Conservation (phyloP, 2,329 filamentous ascomycete genomes). For the Alternaria sp. region DNA sequence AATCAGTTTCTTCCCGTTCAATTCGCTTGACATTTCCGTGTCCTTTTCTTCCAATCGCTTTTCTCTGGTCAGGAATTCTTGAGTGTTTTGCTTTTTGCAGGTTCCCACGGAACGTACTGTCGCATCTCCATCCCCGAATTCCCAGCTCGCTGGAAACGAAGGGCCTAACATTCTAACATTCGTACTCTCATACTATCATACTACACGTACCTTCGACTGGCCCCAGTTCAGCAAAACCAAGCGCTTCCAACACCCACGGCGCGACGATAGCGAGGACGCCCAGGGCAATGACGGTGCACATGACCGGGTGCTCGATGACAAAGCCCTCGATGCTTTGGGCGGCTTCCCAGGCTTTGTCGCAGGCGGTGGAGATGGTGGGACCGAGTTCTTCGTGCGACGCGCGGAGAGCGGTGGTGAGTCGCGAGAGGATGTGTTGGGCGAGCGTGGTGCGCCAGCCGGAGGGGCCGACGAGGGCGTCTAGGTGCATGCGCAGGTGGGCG, state of each 20-base stretch:
- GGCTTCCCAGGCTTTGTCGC: constrained; percentile 28
- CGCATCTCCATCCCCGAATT: not conserved
- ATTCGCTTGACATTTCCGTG: not conserved
- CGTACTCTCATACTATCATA: not conserved
- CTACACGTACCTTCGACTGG: constrained; percentile 36
- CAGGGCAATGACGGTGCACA: constrained; percentile 38
- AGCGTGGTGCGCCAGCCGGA: constrained; percentile 42
- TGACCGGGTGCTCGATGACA: constrained; percentile 38
- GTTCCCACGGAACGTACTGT: not conserved
- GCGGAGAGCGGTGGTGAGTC: constrained; percentile 32
- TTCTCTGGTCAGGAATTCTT: not conserved
- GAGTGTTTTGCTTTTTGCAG: not conserved
- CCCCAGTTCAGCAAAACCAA: constrained; percentile 43
- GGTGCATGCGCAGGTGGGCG: constrained; percentile 21
- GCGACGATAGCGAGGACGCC: constrained; percentile 38
- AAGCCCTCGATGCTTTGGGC: constrained; percentile 35
- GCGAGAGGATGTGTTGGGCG: constrained; percentile 35
- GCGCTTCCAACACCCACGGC: constrained; percentile 37
- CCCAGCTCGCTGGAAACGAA: not conserved
- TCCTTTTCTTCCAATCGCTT: not conserved
- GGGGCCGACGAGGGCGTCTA: constrained; percentile 34
- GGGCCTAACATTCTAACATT: too few species aligned
- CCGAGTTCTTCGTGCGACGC: constrained; percentile 30
- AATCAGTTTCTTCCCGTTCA: too few species aligned
- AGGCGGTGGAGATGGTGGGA: constrained; percentile 29